Evolutionary conservation across 331 rosid species (phyloP).

Genomic region (Spiraea crenata): DNA sequence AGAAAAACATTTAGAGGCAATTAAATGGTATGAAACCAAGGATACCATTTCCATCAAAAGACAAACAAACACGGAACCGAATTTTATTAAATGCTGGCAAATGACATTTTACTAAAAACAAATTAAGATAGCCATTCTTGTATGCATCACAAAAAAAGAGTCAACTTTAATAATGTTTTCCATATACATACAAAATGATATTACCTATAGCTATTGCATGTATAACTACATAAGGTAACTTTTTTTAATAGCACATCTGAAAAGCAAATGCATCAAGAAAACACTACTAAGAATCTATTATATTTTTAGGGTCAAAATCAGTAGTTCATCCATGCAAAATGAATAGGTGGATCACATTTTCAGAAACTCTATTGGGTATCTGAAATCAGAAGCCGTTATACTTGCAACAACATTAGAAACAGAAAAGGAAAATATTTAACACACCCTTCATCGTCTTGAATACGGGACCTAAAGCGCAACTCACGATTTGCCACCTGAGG

Average conservation of each 20-base stretch:
- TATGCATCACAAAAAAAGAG: background rate
- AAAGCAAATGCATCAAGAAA: background rate
- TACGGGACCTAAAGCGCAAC: slow-evolving; percentile 57
- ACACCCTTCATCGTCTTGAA: slow-evolving; percentile 81
- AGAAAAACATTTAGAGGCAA: slow-evolving; percentile 20
- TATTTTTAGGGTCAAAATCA: background rate
- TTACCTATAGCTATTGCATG: background rate
- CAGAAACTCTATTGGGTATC: background rate
- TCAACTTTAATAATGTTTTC: background rate
- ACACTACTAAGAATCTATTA: background rate
- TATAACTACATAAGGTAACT: background rate
- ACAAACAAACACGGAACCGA: slow-evolving; percentile 1
- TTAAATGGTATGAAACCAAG: slow-evolving; percentile 3
- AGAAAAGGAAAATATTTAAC: slow-evolving; percentile 12
- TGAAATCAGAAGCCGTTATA: background rate
- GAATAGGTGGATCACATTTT: background rate
- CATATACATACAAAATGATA: background rate
- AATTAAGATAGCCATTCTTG: background rate
- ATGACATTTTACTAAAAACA: background rate
- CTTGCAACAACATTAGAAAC: background rate
- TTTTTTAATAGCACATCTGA: background rate
- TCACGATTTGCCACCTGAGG: slow-evolving; percentile 77
- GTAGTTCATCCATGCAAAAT: background rate
- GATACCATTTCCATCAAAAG: background rate
- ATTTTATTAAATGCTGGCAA: background rate